A percentile compares a stretch with the other conserved stretches of the same genome.
phyloP scores from a whole-genome alignment of 2,329 filamentous ascomycete genomes.

The Apiospora phragmitis region DNA sequence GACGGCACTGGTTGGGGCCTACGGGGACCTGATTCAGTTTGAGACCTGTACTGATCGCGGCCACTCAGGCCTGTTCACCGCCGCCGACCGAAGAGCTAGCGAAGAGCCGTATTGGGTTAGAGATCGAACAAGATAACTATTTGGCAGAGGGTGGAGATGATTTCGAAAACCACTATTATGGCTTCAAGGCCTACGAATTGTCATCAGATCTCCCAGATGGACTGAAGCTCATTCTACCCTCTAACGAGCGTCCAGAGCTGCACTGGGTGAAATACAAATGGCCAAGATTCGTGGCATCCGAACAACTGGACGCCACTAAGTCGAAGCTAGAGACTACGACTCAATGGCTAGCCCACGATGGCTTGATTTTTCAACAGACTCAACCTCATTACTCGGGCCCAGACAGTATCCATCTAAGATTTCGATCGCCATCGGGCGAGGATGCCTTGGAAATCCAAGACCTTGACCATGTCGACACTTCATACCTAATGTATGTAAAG shows the following conservation, averaged over 20 bases:
- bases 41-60: conserved; percentile 8
- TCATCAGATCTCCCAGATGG: background rate
- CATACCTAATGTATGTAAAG: background rate
- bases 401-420: background rate
- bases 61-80: conserved; percentile 13
- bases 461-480: background rate
- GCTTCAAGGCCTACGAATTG: background rate
- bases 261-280: background rate
- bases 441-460: background rate
- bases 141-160: background rate
- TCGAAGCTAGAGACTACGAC: background rate
- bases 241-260: background rate
- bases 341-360: conserved; percentile 15
- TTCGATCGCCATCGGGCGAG: background rate
- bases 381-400: background rate
- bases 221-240: background rate
- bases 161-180: background rate
- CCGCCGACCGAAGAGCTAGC: background rate
- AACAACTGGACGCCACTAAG: background rate
- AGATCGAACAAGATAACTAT: background rate
- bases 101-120: background rate
- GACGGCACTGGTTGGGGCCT: conserved; percentile 15
- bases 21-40: conserved; percentile 17
- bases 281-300: background rate
- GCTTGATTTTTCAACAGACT: conserved; percentile 12